These are phyloP conservation scores for Rhazya stricta DNA, from an alignment of 257 asterid species.

Conservation along the genomic window DNA sequence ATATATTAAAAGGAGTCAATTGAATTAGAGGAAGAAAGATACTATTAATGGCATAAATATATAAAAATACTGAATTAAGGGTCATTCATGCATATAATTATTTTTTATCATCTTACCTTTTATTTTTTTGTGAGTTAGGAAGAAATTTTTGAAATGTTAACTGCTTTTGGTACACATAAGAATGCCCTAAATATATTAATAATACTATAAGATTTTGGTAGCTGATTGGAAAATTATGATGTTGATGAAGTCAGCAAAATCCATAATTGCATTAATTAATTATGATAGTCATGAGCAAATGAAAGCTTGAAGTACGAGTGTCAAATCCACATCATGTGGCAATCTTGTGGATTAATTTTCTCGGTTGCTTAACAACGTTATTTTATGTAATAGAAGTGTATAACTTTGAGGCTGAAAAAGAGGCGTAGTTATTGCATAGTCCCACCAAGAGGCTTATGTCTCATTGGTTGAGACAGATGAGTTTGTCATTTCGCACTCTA, in stretches of 20 bases:
- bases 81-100: too few species aligned
- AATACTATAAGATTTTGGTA: too few species aligned
- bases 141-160: too few species aligned
- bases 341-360: conserved; percentile 9
- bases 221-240: neutral
- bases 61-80: too few species aligned
- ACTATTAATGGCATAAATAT: too few species aligned
- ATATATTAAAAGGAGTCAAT: too few species aligned
- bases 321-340: conserved; percentile 11
- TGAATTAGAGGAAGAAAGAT: too few species aligned
- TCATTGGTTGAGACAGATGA: conserved; percentile 10
- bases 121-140: too few species aligned
- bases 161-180: too few species aligned
- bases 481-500: neutral
- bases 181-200: too few species aligned
- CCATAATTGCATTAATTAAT: neutral
- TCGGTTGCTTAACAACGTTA: conserved; percentile 6
- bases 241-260: conserved; percentile 9
- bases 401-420: conserved; percentile 13
- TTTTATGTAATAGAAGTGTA: neutral
- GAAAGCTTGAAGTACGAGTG: conserved; percentile 7
- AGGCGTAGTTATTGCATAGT: conserved; percentile 4
- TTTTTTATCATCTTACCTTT: too few species aligned
- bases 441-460: neutral
- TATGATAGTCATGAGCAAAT: neutral